A percentile compares a stretch with the other conserved stretches of the same genome.
Conservation (phyloP, 495 filamentous ascomycete genomes). For the Penicillium antarcticum region DNA sequence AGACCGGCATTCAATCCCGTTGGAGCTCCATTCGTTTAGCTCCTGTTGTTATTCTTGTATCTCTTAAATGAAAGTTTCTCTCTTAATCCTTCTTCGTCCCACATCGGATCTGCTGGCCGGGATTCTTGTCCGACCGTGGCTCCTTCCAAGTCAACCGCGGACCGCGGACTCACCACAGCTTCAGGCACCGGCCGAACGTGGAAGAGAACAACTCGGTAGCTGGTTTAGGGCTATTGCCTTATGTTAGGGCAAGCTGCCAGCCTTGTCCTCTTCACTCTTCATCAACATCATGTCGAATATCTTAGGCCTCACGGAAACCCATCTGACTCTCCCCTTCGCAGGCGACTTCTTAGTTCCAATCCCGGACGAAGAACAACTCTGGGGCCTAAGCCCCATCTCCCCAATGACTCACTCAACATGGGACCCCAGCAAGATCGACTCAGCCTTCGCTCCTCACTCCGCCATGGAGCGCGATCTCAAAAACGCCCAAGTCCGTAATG, state of each 20-base stretch:
- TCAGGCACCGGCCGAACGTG: conserved; percentile 22
- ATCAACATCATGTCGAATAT: conserved; percentile 10
- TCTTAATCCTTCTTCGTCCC: not conserved
- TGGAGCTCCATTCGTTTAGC: conserved; percentile 4
- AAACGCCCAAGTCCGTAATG: conserved; percentile 39
- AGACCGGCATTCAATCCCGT: conserved; percentile 5
- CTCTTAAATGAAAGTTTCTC: not conserved
- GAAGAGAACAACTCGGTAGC: not conserved
- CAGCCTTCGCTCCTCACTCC: conserved; percentile 21
- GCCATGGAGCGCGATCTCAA: conserved; percentile 31
- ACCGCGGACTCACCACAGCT: conserved; percentile 12
- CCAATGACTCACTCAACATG: conserved; percentile 22
- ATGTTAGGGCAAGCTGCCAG: too few relatives aligned
- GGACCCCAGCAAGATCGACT: conserved; percentile 23
- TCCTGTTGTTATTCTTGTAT: not conserved
- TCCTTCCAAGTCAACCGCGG: conserved; percentile 18
- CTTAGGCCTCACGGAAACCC: not conserved
- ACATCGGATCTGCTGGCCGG: conserved; percentile 34
- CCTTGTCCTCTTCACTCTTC: conserved; percentile 7
- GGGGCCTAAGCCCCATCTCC: conserved; percentile 32
- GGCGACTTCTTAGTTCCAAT: conserved; percentile 31
- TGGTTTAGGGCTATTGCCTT: too few relatives aligned
- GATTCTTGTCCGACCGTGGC: conserved; percentile 33
- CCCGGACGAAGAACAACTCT: conserved; percentile 33
- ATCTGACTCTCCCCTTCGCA: conserved; percentile 20